Conservation (phyloP, 306 rosid species). For the Rosa multiflora region DNA sequence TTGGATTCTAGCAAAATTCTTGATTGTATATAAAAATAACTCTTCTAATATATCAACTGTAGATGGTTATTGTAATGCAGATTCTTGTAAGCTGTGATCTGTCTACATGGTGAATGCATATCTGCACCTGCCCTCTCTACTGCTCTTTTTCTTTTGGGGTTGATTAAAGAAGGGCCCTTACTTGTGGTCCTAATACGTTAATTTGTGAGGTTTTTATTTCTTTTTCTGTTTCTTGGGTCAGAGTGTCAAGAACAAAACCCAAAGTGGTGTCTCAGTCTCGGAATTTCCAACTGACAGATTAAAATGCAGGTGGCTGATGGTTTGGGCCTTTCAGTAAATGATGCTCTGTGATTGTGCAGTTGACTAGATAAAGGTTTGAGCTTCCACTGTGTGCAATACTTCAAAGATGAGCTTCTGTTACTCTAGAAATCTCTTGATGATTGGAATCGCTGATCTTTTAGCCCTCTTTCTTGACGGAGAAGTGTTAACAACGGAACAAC, state of each 20-base stretch:
- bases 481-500: too few species aligned
- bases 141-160: background rate
- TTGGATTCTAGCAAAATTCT: constrained; percentile 25
- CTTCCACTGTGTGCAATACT: background rate
- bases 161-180: background rate
- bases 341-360: background rate
- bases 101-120: background rate
- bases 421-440: background rate
- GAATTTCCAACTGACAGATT: background rate
- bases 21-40: constrained; percentile 18
- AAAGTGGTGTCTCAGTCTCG: background rate
- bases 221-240: background rate
- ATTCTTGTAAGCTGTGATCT: background rate
- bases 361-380: background rate
- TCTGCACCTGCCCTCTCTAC: background rate
- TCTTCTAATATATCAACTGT: background rate
- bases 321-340: background rate
- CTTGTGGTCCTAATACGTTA: background rate
- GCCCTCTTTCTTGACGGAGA: too few species aligned
- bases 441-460: background rate
- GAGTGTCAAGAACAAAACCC: background rate
- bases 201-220: background rate
- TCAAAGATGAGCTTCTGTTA: background rate
- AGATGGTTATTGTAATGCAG: background rate
- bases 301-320: background rate